These are phyloP conservation scores for Leucoagaricus sp. DNA, from an alignment of 1,284 basidiomycete species.

Conservation along the genomic window DNA sequence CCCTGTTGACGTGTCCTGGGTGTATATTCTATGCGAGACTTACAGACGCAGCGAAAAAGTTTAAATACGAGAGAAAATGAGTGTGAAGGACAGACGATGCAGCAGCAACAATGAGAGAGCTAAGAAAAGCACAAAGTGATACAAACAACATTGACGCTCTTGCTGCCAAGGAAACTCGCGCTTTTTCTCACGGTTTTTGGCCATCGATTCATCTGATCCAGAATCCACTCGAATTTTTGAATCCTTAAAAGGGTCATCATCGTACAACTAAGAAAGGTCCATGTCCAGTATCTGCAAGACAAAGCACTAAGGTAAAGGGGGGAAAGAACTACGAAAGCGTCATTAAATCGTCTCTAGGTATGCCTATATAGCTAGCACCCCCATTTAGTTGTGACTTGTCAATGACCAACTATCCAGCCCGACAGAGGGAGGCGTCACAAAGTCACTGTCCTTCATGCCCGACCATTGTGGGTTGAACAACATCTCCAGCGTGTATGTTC, in stretches of 20 bases:
- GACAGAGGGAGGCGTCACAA: slow-evolving; percentile 68
- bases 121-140: neutral
- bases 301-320: neutral
- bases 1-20: neutral
- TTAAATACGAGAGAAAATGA: slow-evolving; percentile 7
- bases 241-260: neutral
- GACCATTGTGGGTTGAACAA: slow-evolving; percentile 89
- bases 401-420: slow-evolving; percentile 69
- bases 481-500: slow-evolving; percentile 74
- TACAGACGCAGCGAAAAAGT: neutral
- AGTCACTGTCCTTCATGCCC: slow-evolving; percentile 66
- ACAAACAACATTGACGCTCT: neutral
- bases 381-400: slow-evolving; percentile 64
- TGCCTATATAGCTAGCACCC: neutral
- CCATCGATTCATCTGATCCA: neutral
- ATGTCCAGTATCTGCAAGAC: neutral
- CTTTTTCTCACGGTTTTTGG: slow-evolving; percentile 6
- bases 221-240: neutral
- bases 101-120: neutral
- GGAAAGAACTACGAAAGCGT: slow-evolving; percentile 4
- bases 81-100: neutral
- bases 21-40: slow-evolving; percentile 1
- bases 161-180: slow-evolving; percentile 14
- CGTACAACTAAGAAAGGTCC: neutral
- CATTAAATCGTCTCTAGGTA: slow-evolving; percentile 7